A percentile compares a stretch with the other conserved stretches of the same genome.
Evolutionary conservation across 257 asterid genomes (phyloP).

Genomic region (Penstemon davidsonii): DNA sequence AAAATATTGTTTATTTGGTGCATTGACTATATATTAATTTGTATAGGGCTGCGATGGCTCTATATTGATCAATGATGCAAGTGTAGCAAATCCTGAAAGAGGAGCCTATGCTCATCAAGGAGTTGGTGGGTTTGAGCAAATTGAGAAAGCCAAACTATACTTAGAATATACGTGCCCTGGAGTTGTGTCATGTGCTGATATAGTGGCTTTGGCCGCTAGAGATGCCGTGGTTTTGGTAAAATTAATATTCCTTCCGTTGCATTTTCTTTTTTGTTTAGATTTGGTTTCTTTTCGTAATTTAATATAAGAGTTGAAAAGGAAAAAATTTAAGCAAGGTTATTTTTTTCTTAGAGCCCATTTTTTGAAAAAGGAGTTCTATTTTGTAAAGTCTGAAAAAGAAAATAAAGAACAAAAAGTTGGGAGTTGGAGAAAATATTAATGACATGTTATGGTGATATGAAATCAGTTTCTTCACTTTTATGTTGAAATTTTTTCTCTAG

Average conservation of each 20-base stretch:
- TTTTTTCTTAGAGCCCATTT: too few relatives aligned
- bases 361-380: too few relatives aligned
- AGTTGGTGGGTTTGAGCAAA: slow-evolving; percentile 32
- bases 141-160: slow-evolving; percentile 29
- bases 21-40: not conserved
- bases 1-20: not conserved
- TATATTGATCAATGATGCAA: slow-evolving; percentile 30
- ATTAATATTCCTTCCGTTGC: not conserved
- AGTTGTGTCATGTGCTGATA: slow-evolving; percentile 50
- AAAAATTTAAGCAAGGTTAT: too few relatives aligned
- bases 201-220: slow-evolving; percentile 52
- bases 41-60: slow-evolving; percentile 56
- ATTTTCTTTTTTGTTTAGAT: not conserved
- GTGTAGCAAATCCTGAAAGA: slow-evolving; percentile 25
- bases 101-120: slow-evolving; percentile 41
- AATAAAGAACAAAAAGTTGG: too few relatives aligned
- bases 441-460: too few relatives aligned
- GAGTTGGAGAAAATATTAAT: too few relatives aligned
- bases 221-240: slow-evolving; percentile 42
- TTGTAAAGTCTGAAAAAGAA: too few relatives aligned
- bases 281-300: not conserved
- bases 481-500: not conserved
- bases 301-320: not conserved
- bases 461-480: not conserved
- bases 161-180: slow-evolving; percentile 43